Percentiles rank a stretch among this genome's conserved stretches.
These are phyloP conservation scores for Fraxinus velutina DNA, from an alignment of 305 asterid genomes.

Conservation along the genomic window DNA sequence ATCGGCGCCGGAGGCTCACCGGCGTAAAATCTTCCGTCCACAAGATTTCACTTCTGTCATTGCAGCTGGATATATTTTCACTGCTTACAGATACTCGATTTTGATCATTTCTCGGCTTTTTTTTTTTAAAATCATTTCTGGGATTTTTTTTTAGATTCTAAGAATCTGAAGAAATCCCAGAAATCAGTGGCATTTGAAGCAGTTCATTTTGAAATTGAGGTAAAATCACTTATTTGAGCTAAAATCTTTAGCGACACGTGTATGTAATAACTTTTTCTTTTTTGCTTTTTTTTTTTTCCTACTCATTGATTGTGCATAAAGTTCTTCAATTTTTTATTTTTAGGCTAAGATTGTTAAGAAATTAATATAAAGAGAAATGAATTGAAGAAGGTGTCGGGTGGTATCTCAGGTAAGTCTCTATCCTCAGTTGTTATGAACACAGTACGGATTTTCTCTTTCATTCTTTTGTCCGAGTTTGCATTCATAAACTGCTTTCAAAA, in stretches of 20 bases:
- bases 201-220: not conserved
- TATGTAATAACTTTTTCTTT: not conserved
- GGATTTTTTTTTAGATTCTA: not conserved
- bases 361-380: constrained; percentile 14
- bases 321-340: constrained; percentile 15
- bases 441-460: constrained; percentile 28
- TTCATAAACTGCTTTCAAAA: constrained; percentile 47
- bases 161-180: not conserved
- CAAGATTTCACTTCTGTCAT: not conserved
- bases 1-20: constrained; percentile 27
- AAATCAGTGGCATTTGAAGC: constrained; percentile 2
- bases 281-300: not conserved
- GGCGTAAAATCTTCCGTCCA: constrained; percentile 16
- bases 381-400: constrained; percentile 17
- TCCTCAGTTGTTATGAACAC: constrained; percentile 35
- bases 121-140: not conserved
- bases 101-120: not conserved
- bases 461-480: constrained; percentile 44
- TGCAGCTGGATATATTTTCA: constrained; percentile 23
- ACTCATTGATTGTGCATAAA: constrained; percentile 8
- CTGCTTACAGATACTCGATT: constrained; percentile 11
- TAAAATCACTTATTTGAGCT: constrained; percentile 2
- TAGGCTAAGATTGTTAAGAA: constrained; percentile 17
- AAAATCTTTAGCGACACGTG: not conserved
- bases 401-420: constrained; percentile 39